phyloP scores from a whole-genome alignment of 164 flowering plant genomes.

The Brasenia schreberi region DNA sequence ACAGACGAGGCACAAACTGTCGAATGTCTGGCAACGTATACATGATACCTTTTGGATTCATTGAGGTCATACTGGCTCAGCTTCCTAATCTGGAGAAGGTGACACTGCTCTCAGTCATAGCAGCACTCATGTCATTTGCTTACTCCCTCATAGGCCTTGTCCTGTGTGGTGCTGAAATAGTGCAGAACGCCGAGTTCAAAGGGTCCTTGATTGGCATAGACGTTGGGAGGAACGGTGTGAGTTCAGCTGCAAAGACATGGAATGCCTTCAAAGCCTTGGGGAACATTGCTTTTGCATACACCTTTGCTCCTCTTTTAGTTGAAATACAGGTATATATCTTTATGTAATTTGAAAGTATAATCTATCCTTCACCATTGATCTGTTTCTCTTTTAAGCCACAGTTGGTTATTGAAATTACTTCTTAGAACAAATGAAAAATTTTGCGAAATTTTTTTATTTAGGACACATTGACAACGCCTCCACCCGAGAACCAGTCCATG shows the following conservation, averaged over 20 bases:
- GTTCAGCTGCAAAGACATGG: constrained; percentile 10
- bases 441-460: background rate
- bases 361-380: background rate
- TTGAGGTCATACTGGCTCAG: constrained; percentile 20
- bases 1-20: constrained; percentile 13
- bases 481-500: constrained; percentile 20
- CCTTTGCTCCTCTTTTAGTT: constrained; percentile 4
- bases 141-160: constrained; percentile 23
- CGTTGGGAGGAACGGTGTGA: constrained; percentile 3
- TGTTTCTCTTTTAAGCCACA: background rate
- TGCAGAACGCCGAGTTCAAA: constrained; percentile 1
- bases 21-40: constrained; percentile 13
- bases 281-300: constrained; percentile 4
- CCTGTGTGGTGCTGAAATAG: constrained; percentile 17
- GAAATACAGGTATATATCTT: constrained; percentile 14
- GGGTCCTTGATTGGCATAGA: constrained; percentile 1
- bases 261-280: constrained; percentile 11
- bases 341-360: no score
- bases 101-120: constrained; percentile 25
- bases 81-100: constrained; percentile 28
- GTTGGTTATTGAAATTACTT: background rate
- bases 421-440: background rate
- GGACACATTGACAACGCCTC: constrained; percentile 23
- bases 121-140: constrained; percentile 35
- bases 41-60: constrained; percentile 23